These are phyloP conservation scores for Sporothrix brunneoviolacea DNA, from an alignment of 2,329 filamentous ascomycete genomes.

Conservation along the genomic window DNA sequence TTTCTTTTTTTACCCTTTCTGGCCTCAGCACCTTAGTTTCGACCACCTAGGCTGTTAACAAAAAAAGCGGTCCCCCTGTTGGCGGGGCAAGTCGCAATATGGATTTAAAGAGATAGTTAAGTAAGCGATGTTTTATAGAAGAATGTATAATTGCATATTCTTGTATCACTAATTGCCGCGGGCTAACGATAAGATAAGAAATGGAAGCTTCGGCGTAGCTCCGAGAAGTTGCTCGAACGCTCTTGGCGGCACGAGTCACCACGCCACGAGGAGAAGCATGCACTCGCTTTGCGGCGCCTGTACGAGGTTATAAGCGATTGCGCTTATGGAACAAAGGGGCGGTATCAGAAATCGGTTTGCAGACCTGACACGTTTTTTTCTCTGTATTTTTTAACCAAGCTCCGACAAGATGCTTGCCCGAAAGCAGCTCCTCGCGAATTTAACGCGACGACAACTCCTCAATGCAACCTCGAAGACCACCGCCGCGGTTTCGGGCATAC, in stretches of 20 bases:
- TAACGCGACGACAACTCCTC: conserved; percentile 18
- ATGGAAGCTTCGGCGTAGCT: conserved; percentile 13
- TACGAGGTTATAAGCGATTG: no score
- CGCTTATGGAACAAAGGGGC: no score
- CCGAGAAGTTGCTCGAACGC: conserved; percentile 17
- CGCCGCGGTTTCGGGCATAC: no score
- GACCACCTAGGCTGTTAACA: conserved; percentile 3
- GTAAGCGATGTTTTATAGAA: no score
- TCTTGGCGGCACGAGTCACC: conserved; percentile 3
- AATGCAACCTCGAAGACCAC: conserved; percentile 9
- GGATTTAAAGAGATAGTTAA: no score
- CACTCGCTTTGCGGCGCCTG: no score
- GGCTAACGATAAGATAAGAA: conserved; percentile 13
- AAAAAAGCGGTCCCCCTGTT: background rate
- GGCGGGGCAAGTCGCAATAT: conserved; percentile 12
- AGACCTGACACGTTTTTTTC: background rate
- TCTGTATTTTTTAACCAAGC: background rate
- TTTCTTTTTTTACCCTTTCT: background rate
- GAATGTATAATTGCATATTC: no score
- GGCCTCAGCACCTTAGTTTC: no score
- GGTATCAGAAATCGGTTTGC: no score
- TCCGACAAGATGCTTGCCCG: conserved; percentile 32
- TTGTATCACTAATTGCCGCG: no score
- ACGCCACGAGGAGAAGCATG: conserved; percentile 4
- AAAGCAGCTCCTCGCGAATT: conserved; percentile 29